Base-by-base conservation (phyloP, 2,329 filamentous ascomycete genomes). In the Fusarium subtropicale region DNA sequence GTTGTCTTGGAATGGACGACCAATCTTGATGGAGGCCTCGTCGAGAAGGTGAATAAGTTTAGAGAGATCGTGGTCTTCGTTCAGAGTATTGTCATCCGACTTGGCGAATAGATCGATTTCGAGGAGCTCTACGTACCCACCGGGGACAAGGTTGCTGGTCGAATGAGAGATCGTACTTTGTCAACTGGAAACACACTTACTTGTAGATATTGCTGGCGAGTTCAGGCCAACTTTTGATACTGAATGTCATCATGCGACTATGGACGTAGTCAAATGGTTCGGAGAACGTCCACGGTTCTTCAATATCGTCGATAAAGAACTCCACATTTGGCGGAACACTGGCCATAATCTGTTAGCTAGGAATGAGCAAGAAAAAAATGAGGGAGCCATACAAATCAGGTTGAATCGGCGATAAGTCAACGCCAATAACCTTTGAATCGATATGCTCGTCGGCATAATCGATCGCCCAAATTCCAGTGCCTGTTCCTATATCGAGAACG, bases 261-360 rank as follows among this genome's bases (percentile, higher is more conserved):
- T 72, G 67, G 28, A 72, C 24, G 12, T 72, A 72, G 36, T 72
- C 67, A n/a, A 72, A 72, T 2, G 57, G 69, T 4, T 66, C 42
- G 3, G 52, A 52, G 22, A 60, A 60, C 10, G 55, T 60, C 67
- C 70, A 72, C 7, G 66, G 48, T 10, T 72, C 64, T 24, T 72
- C 70, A 2, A 72, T 59, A 20, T 72, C 64, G 12, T 72, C 70
- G 7, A 71, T 33, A 1, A 69, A 59, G n/a, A 72, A 72, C 20
- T 66, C 59, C 2, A 72, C 64, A 8, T 72, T 71, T 0, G 66
- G 69, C 0, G 69, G 69, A 9, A 71, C 64, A 46, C 69, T 72
- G 10, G 0, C 1, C 3, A 5, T 4, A 4, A 54, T n/a, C 20
- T 3, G 20, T 28, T 7, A 6, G 4, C 30, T 7, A 28, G 10